Percentiles rank a stretch among this genome's conserved stretches.
Evolutionary conservation across 495 filamentous ascomycete genomes (phyloP).

Genomic region (Hypoxylon fuscum): DNA sequence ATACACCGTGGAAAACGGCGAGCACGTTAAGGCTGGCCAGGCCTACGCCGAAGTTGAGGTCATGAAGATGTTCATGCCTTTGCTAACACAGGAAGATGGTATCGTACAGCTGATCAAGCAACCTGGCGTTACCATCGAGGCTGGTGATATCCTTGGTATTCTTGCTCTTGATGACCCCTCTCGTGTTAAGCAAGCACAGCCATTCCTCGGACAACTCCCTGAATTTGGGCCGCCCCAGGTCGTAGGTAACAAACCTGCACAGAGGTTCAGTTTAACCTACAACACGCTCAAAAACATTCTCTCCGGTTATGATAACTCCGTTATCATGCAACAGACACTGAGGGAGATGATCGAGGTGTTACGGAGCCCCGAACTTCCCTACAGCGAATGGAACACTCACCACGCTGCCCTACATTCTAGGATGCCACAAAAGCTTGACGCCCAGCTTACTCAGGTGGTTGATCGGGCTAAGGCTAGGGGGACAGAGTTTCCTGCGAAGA

Average conservation of each 20-base stretch:
- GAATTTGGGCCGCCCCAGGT: conserved; percentile 86
- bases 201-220: conserved; percentile 93
- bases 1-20: conserved; percentile 95
- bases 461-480: conserved; percentile 80
- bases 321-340: conserved; percentile 89
- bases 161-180: conserved; percentile 95
- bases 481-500: conserved; percentile 91
- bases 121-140: conserved; percentile 96
- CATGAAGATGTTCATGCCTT: conserved; percentile 99
- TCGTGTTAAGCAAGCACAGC: conserved; percentile 94
- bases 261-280: conserved; percentile 80
- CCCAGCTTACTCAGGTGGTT: conserved; percentile 80
- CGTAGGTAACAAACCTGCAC: conserved; percentile 89
- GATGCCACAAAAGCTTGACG: conserved; percentile 93
- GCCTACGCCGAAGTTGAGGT: conserved; percentile 98
- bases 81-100: conserved; percentile 96
- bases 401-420: conserved; percentile 93
- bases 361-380: conserved; percentile 88
- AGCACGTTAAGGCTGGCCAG: conserved; percentile 92
- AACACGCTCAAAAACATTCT: conserved; percentile 88
- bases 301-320: conserved; percentile 94
- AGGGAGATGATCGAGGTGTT: conserved; percentile 92
- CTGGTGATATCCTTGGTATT: conserved; percentile 98
- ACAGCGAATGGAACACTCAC: conserved; percentile 95
- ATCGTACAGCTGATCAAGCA: conserved; percentile 99